A percentile compares a stretch with the other conserved stretches of the same genome.
Evolutionary conservation across 164 flowering plant species (phyloP).

Genomic region (Aristolochia fimbriata): DNA sequence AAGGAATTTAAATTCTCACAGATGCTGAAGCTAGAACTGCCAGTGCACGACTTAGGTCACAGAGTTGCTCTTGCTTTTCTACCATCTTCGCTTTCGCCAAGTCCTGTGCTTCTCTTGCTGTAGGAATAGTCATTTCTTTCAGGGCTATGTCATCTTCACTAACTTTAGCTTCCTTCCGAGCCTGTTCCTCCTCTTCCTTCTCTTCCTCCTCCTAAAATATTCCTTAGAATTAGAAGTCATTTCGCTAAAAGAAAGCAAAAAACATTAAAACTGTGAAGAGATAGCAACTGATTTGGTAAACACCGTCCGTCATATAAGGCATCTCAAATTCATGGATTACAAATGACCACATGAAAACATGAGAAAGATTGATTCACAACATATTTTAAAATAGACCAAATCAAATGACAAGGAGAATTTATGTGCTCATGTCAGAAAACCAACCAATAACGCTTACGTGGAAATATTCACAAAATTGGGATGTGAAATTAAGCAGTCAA

Average conservation of each 20-base stretch:
- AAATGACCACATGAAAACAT: no score
- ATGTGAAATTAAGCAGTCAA: no score
- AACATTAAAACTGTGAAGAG: not conserved
- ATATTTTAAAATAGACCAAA: no score
- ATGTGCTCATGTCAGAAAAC: no score
- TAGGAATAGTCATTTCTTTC: constrained; percentile 67
- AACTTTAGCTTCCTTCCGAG: constrained; percentile 45
- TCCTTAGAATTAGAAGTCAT: not conserved
- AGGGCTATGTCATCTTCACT: constrained; percentile 66
- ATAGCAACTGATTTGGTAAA: not conserved
- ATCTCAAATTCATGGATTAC: no score
- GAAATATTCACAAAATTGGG: no score
- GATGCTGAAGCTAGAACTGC: constrained; percentile 94
- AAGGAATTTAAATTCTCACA: constrained; percentile 32
- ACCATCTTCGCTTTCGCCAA: constrained; percentile 37
- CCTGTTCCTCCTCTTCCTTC: constrained; percentile 58
- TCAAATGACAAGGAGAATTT: no score
- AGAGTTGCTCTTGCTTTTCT: constrained; percentile 74
- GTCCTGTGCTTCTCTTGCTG: constrained; percentile 63
- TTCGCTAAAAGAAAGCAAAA: not conserved
- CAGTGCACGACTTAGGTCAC: constrained; percentile 77
- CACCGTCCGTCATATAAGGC: no score
- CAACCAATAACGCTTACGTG: no score
- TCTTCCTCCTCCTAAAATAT: constrained; percentile 75
- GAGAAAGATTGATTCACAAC: no score